Evolutionary conservation across 768 basidiomycete species (phyloP).

Genomic region (Mycena kentingensis): DNA sequence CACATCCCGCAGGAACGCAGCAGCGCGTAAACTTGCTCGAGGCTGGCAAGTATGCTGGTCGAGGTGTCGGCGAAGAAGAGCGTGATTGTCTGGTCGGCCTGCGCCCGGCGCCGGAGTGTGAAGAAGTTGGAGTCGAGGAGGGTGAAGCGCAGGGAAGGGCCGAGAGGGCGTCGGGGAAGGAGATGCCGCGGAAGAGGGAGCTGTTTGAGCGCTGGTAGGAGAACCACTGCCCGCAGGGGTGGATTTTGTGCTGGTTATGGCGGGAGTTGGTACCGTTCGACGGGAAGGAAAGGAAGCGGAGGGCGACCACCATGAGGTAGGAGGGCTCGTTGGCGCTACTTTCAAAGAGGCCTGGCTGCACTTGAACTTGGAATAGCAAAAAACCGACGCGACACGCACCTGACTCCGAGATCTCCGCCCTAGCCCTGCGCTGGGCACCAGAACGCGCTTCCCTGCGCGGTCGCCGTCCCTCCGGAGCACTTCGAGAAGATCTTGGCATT

Average conservation of each 20-base stretch:
- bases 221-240: slow-evolving; percentile 69
- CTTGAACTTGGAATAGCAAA: neutral
- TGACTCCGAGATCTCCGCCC: slow-evolving; percentile 64
- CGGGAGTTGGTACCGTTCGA: slow-evolving; percentile 41
- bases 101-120: slow-evolving; percentile 29
- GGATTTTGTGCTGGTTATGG: slow-evolving; percentile 50
- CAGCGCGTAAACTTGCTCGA: slow-evolving; percentile 58
- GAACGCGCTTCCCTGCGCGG: slow-evolving; percentile 42
- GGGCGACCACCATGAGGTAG: slow-evolving; percentile 63
- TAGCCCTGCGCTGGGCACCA: slow-evolving; percentile 67
- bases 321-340: slow-evolving; percentile 67
- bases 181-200: slow-evolving; percentile 51
- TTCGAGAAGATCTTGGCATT: slow-evolving; percentile 53
- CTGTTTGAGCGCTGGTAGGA: slow-evolving; percentile 61
- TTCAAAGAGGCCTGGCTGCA: slow-evolving; percentile 43
- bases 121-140: slow-evolving; percentile 65
- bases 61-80: slow-evolving; percentile 71
- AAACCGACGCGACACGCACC: slow-evolving; percentile 48
- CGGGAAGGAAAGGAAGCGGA: slow-evolving; percentile 58
- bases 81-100: slow-evolving; percentile 32
- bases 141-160: slow-evolving; percentile 42
- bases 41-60: slow-evolving; percentile 50
- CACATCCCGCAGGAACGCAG: slow-evolving; percentile 65
- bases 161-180: slow-evolving; percentile 65
- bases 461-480: slow-evolving; percentile 39